phyloP scores from a whole-genome alignment of 805 yeast genomes.

The Candida gorgasii region DNA sequence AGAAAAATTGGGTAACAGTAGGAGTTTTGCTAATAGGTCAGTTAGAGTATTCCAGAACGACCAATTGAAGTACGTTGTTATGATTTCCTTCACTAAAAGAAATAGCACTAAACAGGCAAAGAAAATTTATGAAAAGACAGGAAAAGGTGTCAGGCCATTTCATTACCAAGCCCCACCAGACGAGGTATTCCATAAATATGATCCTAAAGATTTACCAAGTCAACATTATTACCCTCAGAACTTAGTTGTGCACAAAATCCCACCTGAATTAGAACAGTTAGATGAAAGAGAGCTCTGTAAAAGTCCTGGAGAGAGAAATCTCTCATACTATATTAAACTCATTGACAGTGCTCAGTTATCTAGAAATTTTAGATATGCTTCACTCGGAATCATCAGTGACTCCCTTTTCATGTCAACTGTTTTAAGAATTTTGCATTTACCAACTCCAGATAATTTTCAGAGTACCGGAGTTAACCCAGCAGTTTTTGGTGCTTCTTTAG shows the following conservation, averaged over 20 bases:
- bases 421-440: constrained; percentile 30
- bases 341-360: constrained; percentile 19
- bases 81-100: constrained; percentile 35
- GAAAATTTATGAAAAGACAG: constrained; percentile 18
- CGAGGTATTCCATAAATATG: constrained; percentile 23
- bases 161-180: constrained; percentile 32
- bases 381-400: constrained; percentile 32
- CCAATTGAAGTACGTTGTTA: constrained; percentile 31
- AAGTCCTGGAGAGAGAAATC: constrained; percentile 30
- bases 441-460: constrained; percentile 13
- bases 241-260: constrained; percentile 26
- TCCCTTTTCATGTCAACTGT: constrained; percentile 31
- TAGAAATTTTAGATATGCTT: constrained; percentile 22
- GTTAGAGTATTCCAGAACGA: constrained; percentile 32
- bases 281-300: constrained; percentile 22
- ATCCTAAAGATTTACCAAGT: constrained; percentile 19
- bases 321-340: constrained; percentile 33
- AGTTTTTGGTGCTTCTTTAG: constrained; percentile 34
- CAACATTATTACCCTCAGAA: constrained; percentile 15
- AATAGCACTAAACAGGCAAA: constrained; percentile 23
- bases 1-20: constrained; percentile 36
- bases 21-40: constrained; percentile 34
- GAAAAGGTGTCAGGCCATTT: constrained; percentile 29
- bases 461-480: constrained; percentile 24
- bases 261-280: constrained; percentile 25